Evolutionary conservation across 345 rosid genomes (phyloP), one percentile per base, ranked within the genome.

Genomic region (Noccaea bulbosa): DNA sequence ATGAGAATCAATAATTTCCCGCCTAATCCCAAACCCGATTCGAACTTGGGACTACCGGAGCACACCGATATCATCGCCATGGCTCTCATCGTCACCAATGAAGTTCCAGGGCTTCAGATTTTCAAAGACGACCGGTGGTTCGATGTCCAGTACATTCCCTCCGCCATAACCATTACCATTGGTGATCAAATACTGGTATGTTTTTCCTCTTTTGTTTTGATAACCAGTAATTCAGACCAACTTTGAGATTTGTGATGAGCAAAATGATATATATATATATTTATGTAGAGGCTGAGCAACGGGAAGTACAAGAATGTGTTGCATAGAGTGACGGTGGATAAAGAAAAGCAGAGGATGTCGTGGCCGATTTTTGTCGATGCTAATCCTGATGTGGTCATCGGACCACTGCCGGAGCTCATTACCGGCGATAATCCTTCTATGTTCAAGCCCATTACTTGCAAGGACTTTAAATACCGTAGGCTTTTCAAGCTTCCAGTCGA

Each of bases 331-430:
- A 86, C 85, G 0, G 94, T 92, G 50, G 73, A 65, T 43, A 85
- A 83, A 59, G 86, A 87, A 7, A 82, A 76, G 62, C 68, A 83
- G 4, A 85, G 95, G 78, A 86, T 90, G 95, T 90, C 98, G 1
- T 92, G 91, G 98, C 95, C 93, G 0, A 84, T 92, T 10, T 90
- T 92, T 77, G 45, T 90, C 70, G 91, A 88, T 75, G 93, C 98
- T 3, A 86, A 90, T 2, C 39, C 44, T 10, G 90, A 90, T 22
- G 51, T 62, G 46, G 82, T 66, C 39, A 73, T 88, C 1, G 83
- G 87, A 1, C 96, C 95, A 1, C 75, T 84, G 58, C 79, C 84
- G 4, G 82, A 84, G 68, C 86, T 89, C 15, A 69, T 82, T 10
- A 20, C 67, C 57, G 44, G 37, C 2, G 72, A 76, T 11, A 76